Evolutionary conservation across 1,284 basidiomycete species (phyloP), one percentile per base, ranked within the genome.

Genomic region (Inonotus obliquus): DNA sequence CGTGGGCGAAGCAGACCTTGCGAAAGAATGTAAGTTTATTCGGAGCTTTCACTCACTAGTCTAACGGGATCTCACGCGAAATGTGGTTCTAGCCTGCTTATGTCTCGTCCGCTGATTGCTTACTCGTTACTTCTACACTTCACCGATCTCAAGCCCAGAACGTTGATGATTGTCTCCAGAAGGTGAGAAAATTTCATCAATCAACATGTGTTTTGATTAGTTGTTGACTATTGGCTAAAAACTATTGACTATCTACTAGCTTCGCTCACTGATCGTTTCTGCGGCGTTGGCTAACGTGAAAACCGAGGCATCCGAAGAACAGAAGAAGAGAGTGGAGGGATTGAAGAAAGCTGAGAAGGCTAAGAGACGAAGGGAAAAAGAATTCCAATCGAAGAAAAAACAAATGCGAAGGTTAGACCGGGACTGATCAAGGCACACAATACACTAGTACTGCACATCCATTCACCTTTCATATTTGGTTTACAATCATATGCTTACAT

Each of bases 61-160:
- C 6, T 27, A 7, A 14, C 19, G 27, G 11, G 51, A 13, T 19
- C 47, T n/a, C 23, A 19, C 10, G 14, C 51, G 41, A n/a, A n/a
- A 4, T 4, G 14, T 3, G 32, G 32, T 48, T 54, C 1, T 67
- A 91, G 89, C 77, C 84, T 0, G 77, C 82, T 69, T 92, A 89
- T 65, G 83, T 82, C 1, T 75, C 81, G 19, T 89, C 88, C 2
- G 80, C 86, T 0, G 76, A 83, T 57, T 83, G 85, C 2, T 76
- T 92, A 23, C 74, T 89, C 37, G 76, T 91, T 54, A 85, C 86
- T 4, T 91, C 87, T 0, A 86, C 80, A 0, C 73, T 77, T 0
- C 79, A 83, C 64, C 84, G 90, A n/a, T 91, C 89, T 9, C 89
- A 92, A 69, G 75, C 85, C 4, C 82, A 85, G 67, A 92, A 92